These are phyloP conservation scores for Pontederia crassipes DNA, from an alignment of 176 grass and related monocot species.

Conservation along the genomic window DNA sequence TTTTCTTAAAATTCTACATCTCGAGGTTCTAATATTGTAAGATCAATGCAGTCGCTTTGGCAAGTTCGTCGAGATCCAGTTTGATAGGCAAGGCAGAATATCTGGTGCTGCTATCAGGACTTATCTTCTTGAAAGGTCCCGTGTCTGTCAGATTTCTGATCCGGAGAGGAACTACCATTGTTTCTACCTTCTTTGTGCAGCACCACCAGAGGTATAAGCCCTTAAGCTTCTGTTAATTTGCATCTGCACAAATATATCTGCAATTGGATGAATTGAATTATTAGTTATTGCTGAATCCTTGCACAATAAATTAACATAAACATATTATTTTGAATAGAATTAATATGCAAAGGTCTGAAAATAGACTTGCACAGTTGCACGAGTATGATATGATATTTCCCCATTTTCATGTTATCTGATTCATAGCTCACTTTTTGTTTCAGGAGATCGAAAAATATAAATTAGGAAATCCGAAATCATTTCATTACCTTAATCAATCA, in stretches of 20 bases:
- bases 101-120: conserved; percentile 97
- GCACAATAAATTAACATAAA: too few species aligned
- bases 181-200: conserved; percentile 96
- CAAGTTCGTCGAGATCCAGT: conserved; percentile 99
- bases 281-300: too few species aligned
- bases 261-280: too few species aligned
- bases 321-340: too few species aligned
- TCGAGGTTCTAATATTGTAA: conserved; percentile 4
- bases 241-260: too few species aligned
- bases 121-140: conserved; percentile 92
- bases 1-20: too few species aligned
- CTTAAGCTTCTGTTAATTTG: neutral
- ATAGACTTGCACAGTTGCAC: too few species aligned
- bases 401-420: neutral
- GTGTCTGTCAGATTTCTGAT: conserved; percentile 92
- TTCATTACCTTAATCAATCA: conserved; percentile 98
- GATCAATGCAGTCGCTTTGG: conserved; percentile 80
- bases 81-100: conserved; percentile 89
- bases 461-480: conserved; percentile 62
- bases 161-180: conserved; percentile 98
- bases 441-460: conserved; percentile 93
- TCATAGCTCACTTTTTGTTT: neutral
- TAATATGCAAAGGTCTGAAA: too few species aligned
- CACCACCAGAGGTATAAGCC: conserved; percentile 67
- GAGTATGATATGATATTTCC: too few species aligned